Evolutionary conservation across 2,329 filamentous ascomycete genomes (phyloP).

Genomic region (Tolypocladium amazonense): DNA sequence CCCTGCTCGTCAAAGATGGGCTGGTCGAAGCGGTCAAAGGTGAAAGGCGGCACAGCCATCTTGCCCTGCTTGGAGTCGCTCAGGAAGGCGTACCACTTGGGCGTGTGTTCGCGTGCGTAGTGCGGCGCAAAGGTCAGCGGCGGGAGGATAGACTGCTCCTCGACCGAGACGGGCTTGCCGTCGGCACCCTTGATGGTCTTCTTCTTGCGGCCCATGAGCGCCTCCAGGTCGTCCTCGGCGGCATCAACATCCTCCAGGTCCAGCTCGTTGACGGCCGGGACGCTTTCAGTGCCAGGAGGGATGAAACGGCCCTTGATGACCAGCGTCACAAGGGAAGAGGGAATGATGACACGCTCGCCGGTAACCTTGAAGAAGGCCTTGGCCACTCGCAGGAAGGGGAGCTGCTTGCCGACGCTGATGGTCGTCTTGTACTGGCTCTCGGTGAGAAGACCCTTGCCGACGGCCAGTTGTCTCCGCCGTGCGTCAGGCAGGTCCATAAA

Average conservation of each 20-base stretch:
- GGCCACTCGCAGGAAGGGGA: constrained; percentile 74
- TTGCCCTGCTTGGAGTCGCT: constrained; percentile 90
- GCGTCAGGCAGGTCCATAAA: constrained; percentile 79
- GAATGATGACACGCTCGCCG: constrained; percentile 86
- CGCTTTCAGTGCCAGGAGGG: constrained; percentile 66
- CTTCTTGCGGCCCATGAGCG: constrained; percentile 68
- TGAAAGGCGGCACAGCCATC: constrained; percentile 92
- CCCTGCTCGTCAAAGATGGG: constrained; percentile 71
- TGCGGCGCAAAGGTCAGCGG: constrained; percentile 87
- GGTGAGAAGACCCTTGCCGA: constrained; percentile 60
- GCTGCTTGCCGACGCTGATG: constrained; percentile 67
- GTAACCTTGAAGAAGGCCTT: constrained; percentile 98
- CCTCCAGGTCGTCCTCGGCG: constrained; percentile 84
- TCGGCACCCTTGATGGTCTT: constrained; percentile 52
- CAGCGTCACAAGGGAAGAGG: constrained; percentile 83
- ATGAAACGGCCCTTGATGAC: constrained; percentile 93
- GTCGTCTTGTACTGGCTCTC: constrained; percentile 68
- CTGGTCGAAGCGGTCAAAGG: constrained; percentile 88
- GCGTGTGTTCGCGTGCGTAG: constrained; percentile 79
- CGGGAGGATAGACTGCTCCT: constrained; percentile 58
- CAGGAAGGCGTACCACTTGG: constrained; percentile 89
- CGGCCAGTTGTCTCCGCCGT: constrained; percentile 59
- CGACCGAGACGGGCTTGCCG: constrained; percentile 44
- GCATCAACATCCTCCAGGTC: constrained; percentile 89
- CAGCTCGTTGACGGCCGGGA: constrained; percentile 63